Evolutionary conservation across 163 green algal species (phyloP).

Genomic region (Scenedesmus sp.): DNA sequence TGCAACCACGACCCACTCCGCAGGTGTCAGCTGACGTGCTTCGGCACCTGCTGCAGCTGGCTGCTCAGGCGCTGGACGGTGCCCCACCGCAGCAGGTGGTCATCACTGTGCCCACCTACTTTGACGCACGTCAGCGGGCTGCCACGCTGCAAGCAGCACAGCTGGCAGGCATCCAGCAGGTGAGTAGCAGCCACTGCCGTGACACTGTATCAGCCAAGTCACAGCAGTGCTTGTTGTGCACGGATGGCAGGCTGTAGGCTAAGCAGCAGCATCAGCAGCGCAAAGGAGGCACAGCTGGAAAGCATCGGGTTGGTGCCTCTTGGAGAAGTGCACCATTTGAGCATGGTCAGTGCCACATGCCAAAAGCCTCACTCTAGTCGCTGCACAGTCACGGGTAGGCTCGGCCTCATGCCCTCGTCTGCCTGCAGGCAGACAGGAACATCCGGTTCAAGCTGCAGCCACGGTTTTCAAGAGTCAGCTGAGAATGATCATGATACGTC

Average conservation of each 20-base stretch:
- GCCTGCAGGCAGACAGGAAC: no score
- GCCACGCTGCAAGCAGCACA: conserved; percentile 89
- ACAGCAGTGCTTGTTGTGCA: no score
- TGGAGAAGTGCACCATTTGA: no score
- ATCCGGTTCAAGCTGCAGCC: no score
- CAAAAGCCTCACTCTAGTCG: no score
- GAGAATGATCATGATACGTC: no score
- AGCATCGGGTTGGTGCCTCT: conserved; percentile 49
- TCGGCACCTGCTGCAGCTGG: conserved; percentile 65
- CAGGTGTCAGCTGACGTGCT: conserved; percentile 75
- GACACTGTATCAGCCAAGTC: not conserved
- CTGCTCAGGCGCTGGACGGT: conserved; percentile 35
- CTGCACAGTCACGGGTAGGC: no score
- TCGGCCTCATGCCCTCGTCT: no score
- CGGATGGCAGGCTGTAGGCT: not conserved
- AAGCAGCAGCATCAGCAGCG: no score
- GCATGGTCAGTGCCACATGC: no score
- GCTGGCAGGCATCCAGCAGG: conserved; percentile 38
- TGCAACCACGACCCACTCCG: not conserved
- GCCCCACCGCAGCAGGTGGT: conserved; percentile 80
- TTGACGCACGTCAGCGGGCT: conserved; percentile 94
- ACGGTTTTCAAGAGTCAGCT: no score
- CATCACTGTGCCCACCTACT: conserved; percentile 98
- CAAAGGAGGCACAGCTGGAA: conserved; percentile 35
- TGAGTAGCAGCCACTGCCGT: not conserved